phyloP scores from a whole-genome alignment of 169 alveolate species.

The Plasmodium sp. region DNA sequence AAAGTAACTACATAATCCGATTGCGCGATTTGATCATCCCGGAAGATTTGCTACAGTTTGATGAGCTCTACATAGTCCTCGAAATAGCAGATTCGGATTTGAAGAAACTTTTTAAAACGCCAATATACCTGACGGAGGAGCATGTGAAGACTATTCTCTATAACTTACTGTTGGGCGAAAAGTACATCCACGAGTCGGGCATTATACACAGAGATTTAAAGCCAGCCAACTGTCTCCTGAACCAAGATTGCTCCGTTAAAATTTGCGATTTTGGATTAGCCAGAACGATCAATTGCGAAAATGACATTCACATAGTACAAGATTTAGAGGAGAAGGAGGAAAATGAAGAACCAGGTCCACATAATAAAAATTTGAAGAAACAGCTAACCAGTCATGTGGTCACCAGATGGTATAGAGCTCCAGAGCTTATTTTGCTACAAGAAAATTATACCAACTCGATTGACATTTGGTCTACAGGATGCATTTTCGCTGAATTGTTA shows the following conservation, averaged over 20 bases:
- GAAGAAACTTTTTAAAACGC: conserved; percentile 94
- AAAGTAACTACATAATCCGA: conserved; percentile 93
- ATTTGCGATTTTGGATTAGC: conserved; percentile 99
- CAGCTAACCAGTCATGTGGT: conserved; percentile 99
- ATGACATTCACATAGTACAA: conserved; percentile 33
- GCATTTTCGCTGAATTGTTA: conserved; percentile 96
- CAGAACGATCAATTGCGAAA: conserved; percentile 84
- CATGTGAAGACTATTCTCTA: conserved; percentile 94
- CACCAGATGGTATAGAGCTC: conserved; percentile 99
- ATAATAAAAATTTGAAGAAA: conserved; percentile 87
- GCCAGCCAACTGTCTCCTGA: conserved; percentile 97
- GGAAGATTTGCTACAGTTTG: conserved; percentile 90
- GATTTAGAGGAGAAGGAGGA: conserved; percentile 74
- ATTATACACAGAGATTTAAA: conserved; percentile 98
- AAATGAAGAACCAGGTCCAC: conserved; percentile 74
- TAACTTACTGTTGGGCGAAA: conserved; percentile 95
- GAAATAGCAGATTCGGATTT: conserved; percentile 98
- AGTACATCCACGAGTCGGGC: conserved; percentile 95
- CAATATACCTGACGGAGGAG: conserved; percentile 93
- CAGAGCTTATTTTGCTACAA: conserved; percentile 97
- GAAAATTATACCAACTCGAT: conserved; percentile 98
- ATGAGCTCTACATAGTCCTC: conserved; percentile 96
- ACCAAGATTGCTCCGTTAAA: conserved; percentile 98
- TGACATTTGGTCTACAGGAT: conserved; percentile 99
- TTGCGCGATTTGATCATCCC: conserved; percentile 94